Conservation (phyloP, 371 early-diverging fungal species). For the Mucor indicus region DNA sequence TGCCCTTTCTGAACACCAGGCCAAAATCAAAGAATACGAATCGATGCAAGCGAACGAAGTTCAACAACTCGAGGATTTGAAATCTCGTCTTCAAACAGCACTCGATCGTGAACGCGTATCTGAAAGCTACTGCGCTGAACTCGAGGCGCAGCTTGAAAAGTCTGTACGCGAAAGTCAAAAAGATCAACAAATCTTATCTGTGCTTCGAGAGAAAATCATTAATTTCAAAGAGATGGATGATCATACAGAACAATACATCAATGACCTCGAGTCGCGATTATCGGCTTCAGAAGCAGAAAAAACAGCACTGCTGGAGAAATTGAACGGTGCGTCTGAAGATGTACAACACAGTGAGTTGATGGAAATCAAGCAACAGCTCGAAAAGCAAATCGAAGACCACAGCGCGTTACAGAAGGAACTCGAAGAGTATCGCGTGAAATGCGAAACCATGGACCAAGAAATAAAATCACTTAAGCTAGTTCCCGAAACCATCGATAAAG, state of each 20-base stretch:
- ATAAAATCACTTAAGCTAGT: no score
- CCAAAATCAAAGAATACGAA: conserved; percentile 32
- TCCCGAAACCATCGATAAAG: background rate
- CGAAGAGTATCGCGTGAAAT: background rate
- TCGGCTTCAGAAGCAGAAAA: conserved; percentile 9
- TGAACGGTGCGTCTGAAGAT: background rate
- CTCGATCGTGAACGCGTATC: conserved; percentile 24
- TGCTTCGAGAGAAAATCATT: conserved; percentile 33
- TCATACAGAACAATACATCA: conserved; percentile 47
- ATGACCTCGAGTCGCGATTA: conserved; percentile 37
- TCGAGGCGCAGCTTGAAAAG: conserved; percentile 8
- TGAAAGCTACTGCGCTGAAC: conserved; percentile 15
- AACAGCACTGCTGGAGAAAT: conserved; percentile 9
- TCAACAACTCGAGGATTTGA: conserved; percentile 18
- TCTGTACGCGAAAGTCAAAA: conserved; percentile 4
- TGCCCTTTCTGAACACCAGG: conserved; percentile 46
- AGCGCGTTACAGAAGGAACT: background rate
- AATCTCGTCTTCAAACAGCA: conserved; percentile 17
- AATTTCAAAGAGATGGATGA: conserved; percentile 41
- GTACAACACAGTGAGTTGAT: background rate
- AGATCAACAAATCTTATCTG: conserved; percentile 31
- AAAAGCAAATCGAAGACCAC: background rate
- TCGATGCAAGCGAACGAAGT: conserved; percentile 18
- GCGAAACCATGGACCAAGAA: no score
- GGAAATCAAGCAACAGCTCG: background rate